Evolutionary conservation across 177 flowering plant species (phyloP).

Genomic region (Telopea speciosissima): DNA sequence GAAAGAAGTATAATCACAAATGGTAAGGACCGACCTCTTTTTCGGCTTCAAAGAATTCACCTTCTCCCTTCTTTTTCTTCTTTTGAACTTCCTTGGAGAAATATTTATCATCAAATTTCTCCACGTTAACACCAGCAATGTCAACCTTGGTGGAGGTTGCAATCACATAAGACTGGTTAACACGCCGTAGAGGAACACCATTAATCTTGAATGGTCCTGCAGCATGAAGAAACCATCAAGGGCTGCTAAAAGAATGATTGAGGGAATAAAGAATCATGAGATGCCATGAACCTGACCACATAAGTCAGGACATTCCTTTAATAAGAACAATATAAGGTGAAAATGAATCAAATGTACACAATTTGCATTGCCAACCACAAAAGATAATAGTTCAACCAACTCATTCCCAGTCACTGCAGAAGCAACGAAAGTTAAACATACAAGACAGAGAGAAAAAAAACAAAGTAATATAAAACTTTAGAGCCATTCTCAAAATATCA

Average conservation of each 20-base stretch:
- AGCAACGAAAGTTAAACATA: background rate
- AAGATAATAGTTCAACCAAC: background rate
- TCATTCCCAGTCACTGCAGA: background rate
- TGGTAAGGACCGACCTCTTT: constrained; percentile 43
- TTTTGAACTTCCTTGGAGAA: constrained; percentile 53
- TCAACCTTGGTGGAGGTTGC: constrained; percentile 86
- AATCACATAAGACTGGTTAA: constrained; percentile 75
- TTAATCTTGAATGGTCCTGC: constrained; percentile 81
- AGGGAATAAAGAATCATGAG: too few relatives aligned
- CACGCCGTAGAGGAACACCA: constrained; percentile 81
- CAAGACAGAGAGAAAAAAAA: too few relatives aligned
- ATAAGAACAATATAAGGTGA: too few relatives aligned
- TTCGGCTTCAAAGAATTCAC: constrained; percentile 77
- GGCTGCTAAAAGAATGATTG: too few relatives aligned
- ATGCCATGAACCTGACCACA: too few relatives aligned
- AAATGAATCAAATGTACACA: too few relatives aligned
- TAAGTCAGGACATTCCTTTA: too few relatives aligned
- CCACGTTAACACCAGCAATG: constrained; percentile 54
- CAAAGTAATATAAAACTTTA: too few relatives aligned
- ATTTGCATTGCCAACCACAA: background rate
- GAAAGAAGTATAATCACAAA: background rate
- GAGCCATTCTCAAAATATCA: too few relatives aligned
- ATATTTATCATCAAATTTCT: constrained; percentile 75
- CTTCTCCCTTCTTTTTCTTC: constrained; percentile 75
- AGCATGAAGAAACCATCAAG: background rate